A percentile compares a stretch with the other conserved stretches of the same genome.
phyloP scores from a whole-genome alignment of 2,329 filamentous ascomycete species.

The Colletotrichum sojae region DNA sequence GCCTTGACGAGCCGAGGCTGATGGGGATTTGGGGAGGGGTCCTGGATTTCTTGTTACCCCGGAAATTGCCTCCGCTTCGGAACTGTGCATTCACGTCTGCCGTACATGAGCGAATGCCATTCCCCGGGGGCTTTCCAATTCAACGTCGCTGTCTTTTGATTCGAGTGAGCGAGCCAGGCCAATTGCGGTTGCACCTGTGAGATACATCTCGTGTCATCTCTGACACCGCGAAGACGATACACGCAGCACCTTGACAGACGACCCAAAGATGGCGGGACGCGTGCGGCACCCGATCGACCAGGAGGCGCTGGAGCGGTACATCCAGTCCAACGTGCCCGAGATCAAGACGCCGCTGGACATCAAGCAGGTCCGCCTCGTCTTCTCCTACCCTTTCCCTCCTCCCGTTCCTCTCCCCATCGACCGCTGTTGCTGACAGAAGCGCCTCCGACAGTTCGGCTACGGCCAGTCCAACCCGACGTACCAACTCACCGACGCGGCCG shows the following conservation, averaged over 20 bases:
- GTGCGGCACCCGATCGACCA: conserved; percentile 94
- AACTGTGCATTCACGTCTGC: too few relatives aligned
- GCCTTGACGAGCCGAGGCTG: conserved; percentile 16
- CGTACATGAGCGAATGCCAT: too few relatives aligned
- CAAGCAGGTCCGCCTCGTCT: conserved; percentile 78
- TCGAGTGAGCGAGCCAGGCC: too few relatives aligned
- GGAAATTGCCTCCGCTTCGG: not conserved
- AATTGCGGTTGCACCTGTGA: too few relatives aligned
- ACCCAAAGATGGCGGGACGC: conserved; percentile 78
- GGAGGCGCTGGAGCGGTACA: conserved; percentile 82
- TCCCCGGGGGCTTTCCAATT: too few relatives aligned
- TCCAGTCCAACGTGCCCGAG: conserved; percentile 82
- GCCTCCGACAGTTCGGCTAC: conserved; percentile 82
- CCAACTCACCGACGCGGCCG: conserved; percentile 82
- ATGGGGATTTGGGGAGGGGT: not conserved
- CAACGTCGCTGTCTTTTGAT: too few relatives aligned
- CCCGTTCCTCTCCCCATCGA: too few relatives aligned
- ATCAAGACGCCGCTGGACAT: conserved; percentile 88
- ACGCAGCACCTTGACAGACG: not conserved
- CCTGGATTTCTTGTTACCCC: not conserved
- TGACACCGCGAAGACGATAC: not conserved
- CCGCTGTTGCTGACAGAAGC: conserved; percentile 6
- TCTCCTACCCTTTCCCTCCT: not conserved
- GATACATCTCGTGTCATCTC: not conserved
- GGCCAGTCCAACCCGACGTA: conserved; percentile 99